Percentiles rank a stretch among this genome's conserved stretches.
Conservation (phyloP, 805 yeast genomes). For the Starmera dryadoides region DNA sequence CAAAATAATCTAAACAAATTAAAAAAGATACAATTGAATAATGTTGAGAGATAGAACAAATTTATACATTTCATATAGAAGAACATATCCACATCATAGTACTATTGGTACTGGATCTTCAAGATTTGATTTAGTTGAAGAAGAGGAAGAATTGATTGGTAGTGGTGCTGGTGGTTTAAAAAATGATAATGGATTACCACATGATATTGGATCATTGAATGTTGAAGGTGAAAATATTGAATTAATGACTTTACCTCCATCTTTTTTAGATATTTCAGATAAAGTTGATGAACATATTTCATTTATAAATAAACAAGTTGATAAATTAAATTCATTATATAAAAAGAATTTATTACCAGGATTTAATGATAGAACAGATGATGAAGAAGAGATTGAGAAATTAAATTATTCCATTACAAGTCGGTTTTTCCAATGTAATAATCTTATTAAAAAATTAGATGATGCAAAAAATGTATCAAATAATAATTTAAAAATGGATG, state of each 20-base stretch:
- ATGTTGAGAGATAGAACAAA: constrained; percentile 97
- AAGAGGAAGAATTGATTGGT: constrained; percentile 23
- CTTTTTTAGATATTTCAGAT: constrained; percentile 64
- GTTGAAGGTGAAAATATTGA: constrained; percentile 35
- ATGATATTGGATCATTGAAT: too few relatives aligned
- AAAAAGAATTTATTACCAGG: constrained; percentile 83
- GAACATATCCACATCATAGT: constrained; percentile 73
- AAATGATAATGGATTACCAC: constrained; percentile 16
- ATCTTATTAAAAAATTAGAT: constrained; percentile 62
- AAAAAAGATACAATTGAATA: not conserved
- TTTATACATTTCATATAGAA: constrained; percentile 77
- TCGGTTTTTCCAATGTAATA: constrained; percentile 72
- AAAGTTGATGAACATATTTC: constrained; percentile 60
- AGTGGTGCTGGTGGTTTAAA: constrained; percentile 5
- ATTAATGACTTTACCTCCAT: constrained; percentile 65
- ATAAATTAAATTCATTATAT: constrained; percentile 60
- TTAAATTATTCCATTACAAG: constrained; percentile 70
- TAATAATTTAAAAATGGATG: constrained; percentile 29
- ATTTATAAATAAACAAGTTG: constrained; percentile 46
- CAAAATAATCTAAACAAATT: too few relatives aligned
- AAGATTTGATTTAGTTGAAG: constrained; percentile 20
- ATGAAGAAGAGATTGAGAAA: constrained; percentile 74
- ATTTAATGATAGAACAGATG: constrained; percentile 68
- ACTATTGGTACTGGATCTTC: constrained; percentile 18
- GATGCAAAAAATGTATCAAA: constrained; percentile 29